Percentiles rank a stretch among this genome's conserved stretches.
Evolutionary conservation across 2,329 filamentous ascomycete species (phyloP).

Genomic region (Parastagonospora avenae): DNA sequence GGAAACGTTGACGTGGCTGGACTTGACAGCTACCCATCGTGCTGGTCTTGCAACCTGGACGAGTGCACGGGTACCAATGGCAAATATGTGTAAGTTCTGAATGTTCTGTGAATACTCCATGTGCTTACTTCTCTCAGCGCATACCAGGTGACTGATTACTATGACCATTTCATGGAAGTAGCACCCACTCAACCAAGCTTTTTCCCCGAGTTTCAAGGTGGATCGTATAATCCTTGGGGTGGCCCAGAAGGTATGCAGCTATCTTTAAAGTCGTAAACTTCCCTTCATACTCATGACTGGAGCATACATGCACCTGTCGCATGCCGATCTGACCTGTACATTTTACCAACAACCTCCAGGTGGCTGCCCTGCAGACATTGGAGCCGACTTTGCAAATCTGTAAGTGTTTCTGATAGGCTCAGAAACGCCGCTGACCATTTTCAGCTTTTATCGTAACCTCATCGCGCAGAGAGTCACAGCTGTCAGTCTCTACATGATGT

Average conservation of each 20-base stretch:
- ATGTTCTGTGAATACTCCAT: background rate
- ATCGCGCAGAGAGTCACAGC: constrained; percentile 65
- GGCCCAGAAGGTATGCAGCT: constrained; percentile 54
- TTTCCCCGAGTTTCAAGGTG: constrained; percentile 65
- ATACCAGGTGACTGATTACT: constrained; percentile 57
- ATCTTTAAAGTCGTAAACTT: too few relatives aligned
- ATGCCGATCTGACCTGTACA: too few relatives aligned
- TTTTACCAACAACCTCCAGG: constrained; percentile 11
- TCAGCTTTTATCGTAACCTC: constrained; percentile 64
- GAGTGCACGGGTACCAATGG: constrained; percentile 67
- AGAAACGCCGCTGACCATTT: too few relatives aligned
- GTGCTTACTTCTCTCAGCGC: constrained; percentile 45
- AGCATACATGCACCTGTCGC: too few relatives aligned
- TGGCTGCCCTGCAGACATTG: constrained; percentile 60
- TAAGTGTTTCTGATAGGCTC: background rate
- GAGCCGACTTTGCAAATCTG: constrained; percentile 65
- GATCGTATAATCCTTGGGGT: constrained; percentile 66
- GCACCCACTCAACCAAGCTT: constrained; percentile 57
- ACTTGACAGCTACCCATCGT: constrained; percentile 59
- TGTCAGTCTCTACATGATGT: constrained; percentile 68
- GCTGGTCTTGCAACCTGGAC: constrained; percentile 67
- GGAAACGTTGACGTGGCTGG: constrained; percentile 63
- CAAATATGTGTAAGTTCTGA: constrained; percentile 31
- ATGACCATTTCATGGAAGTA: constrained; percentile 53
- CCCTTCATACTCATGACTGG: too few relatives aligned